phyloP scores from a whole-genome alignment of 306 rosid species.

The Spatholobus suberectus region DNA sequence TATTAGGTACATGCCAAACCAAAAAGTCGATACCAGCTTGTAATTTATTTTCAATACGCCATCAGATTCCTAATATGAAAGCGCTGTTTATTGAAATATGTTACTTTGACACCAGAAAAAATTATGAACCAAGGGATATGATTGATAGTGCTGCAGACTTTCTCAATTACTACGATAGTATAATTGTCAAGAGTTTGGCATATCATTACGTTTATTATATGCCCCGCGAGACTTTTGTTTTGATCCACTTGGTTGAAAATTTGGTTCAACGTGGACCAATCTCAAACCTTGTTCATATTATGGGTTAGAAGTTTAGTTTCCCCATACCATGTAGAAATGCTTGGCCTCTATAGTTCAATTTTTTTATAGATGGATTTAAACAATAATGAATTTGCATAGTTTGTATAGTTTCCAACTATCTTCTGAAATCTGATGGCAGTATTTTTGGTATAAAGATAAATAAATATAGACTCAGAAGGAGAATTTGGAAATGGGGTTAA shows the following conservation, averaged over 20 bases:
- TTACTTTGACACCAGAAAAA: constrained; percentile 2
- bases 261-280: neutral
- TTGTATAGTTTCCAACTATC: neutral
- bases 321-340: neutral
- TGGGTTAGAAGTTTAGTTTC: neutral
- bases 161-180: neutral
- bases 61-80: constrained; percentile 29
- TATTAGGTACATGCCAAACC: neutral
- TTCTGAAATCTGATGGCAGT: neutral
- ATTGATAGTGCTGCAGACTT: neutral
- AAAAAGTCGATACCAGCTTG: neutral
- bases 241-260: neutral
- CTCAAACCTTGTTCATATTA: neutral
- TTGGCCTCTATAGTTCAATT: neutral
- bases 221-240: neutral
- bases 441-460: neutral
- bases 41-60: neutral
- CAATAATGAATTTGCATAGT: neutral
- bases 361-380: neutral
- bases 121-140: neutral
- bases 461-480: neutral
- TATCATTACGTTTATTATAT: constrained; percentile 2
- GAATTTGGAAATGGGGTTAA: neutral
- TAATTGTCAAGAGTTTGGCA: constrained; percentile 26
- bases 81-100: constrained; percentile 26